These are phyloP conservation scores for Colletotrichum musae DNA, from an alignment of 2,329 filamentous ascomycete genomes.

Conservation along the genomic window DNA sequence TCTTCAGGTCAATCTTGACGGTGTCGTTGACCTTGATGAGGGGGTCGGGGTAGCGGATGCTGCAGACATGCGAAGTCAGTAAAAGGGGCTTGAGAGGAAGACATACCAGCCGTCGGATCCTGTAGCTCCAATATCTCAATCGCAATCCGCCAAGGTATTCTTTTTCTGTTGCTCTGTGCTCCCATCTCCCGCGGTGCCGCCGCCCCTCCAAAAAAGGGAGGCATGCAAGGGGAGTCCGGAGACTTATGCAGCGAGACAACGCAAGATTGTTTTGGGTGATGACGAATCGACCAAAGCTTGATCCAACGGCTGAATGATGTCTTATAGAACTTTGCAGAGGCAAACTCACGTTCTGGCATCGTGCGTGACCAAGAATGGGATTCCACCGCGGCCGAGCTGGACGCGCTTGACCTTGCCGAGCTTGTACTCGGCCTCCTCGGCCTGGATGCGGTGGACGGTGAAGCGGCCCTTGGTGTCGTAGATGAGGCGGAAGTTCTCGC, in stretches of 20 bases:
- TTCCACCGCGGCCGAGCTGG: constrained; percentile 98
- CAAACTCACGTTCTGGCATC: constrained; percentile 99
- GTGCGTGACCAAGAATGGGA: constrained; percentile 99
- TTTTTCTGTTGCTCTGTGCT: constrained; percentile 36
- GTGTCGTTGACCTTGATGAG: constrained; percentile 99
- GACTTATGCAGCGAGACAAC: constrained; percentile 8
- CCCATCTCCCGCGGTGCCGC: constrained; percentile 3
- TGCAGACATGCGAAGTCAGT: constrained; percentile 64
- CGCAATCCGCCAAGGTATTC: constrained; percentile 34
- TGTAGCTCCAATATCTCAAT: constrained; percentile 51
- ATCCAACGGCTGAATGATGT: constrained; percentile 99
- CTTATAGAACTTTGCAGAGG: constrained; percentile 69
- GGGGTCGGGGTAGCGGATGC: constrained; percentile 99
- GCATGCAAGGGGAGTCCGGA: not conserved
- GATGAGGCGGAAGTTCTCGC: constrained; percentile 99
- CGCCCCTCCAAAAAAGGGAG: not conserved
- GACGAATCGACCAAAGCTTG: constrained; percentile 89
- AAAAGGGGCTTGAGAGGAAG: constrained; percentile 45
- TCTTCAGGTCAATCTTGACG: constrained; percentile 97
- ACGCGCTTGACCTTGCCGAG: constrained; percentile 99
- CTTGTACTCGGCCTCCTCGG: constrained; percentile 99
- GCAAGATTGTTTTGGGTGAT: constrained; percentile 44
- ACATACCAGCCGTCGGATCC: constrained; percentile 69
- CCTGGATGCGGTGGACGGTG: constrained; percentile 99
- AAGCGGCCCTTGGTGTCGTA: constrained; percentile 99